Evolutionary conservation across 2,329 filamentous ascomycete genomes (phyloP).

Genomic region (Passalora sequoiae): DNA sequence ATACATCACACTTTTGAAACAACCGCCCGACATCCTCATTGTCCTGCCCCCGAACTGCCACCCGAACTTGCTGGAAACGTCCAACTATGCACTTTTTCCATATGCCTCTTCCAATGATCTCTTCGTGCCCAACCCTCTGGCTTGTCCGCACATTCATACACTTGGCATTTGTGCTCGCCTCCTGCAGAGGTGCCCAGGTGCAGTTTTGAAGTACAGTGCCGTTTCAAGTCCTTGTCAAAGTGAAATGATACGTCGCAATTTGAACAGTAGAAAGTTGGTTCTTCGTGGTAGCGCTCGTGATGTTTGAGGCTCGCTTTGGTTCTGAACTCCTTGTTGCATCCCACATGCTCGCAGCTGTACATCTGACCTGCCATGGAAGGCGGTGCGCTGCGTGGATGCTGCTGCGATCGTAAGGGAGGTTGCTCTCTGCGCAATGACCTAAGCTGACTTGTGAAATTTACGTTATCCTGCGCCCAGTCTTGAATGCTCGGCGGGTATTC

Average conservation of each 20-base stretch:
- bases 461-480: background rate
- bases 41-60: background rate
- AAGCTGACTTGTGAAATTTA: background rate
- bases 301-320: background rate
- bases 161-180: too few relatives aligned
- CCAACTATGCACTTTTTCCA: background rate
- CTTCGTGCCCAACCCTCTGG: background rate
- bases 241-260: background rate
- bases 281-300: conserved; percentile 2
- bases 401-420: background rate
- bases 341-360: background rate
- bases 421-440: too few relatives aligned
- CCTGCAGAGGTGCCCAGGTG: background rate
- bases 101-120: conserved; percentile 2
- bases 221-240: conserved; percentile 4
- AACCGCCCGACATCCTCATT: background rate
- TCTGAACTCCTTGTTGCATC: background rate
- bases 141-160: background rate
- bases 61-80: background rate
- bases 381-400: background rate
- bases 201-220: background rate
- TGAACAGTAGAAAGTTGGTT: background rate
- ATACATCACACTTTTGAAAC: background rate
- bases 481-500: background rate
- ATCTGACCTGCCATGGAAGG: background rate